Evolutionary conservation across 2,329 filamentous ascomycete species (phyloP).

Genomic region (Cyanodermella asteris): DNA sequence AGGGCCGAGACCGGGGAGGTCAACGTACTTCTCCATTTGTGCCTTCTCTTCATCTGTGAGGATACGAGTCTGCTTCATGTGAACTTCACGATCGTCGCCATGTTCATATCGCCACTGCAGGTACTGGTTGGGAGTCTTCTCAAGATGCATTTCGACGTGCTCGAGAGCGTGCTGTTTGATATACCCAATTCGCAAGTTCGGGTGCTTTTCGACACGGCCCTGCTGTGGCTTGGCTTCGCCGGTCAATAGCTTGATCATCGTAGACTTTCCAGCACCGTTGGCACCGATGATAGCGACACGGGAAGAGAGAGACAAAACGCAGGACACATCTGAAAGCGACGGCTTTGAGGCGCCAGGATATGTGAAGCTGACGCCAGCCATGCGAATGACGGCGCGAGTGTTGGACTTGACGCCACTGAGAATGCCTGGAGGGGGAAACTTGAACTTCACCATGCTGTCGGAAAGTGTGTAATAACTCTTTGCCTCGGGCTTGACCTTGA

Average conservation of each 20-base stretch:
- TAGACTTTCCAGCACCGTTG: conserved; percentile 96
- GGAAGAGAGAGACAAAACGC: conserved; percentile 69
- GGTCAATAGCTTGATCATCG: conserved; percentile 89
- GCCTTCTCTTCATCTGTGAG: conserved; percentile 64
- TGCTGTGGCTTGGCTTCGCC: conserved; percentile 67
- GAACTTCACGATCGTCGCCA: conserved; percentile 87
- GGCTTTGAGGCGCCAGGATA: conserved; percentile 81
- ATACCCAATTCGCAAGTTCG: conserved; percentile 94
- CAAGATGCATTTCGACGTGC: conserved; percentile 97
- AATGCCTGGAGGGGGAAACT: conserved; percentile 91
- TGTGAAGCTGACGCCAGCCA: conserved; percentile 78
- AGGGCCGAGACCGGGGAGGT: conserved; percentile 55
- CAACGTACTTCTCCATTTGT: conserved; percentile 80
- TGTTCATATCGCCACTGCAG: conserved; percentile 96
- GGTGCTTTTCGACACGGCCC: conserved; percentile 92
- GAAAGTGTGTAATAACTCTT: conserved; percentile 97
- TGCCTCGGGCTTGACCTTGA: conserved; percentile 73
- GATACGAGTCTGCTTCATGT: conserved; percentile 91
- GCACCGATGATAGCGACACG: conserved; percentile 90
- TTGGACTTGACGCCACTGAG: conserved; percentile 85
- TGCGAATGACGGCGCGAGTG: conserved; percentile 84
- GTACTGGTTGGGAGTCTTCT: conserved; percentile 98
- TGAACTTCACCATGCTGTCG: conserved; percentile 76
- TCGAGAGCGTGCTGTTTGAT: conserved; percentile 98
- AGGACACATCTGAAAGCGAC: conserved; percentile 71